A percentile compares a stretch with the other conserved stretches of the same genome.
phyloP scores from a whole-genome alignment of 2,329 filamentous ascomycete genomes.

The Trichophyton equinum region DNA sequence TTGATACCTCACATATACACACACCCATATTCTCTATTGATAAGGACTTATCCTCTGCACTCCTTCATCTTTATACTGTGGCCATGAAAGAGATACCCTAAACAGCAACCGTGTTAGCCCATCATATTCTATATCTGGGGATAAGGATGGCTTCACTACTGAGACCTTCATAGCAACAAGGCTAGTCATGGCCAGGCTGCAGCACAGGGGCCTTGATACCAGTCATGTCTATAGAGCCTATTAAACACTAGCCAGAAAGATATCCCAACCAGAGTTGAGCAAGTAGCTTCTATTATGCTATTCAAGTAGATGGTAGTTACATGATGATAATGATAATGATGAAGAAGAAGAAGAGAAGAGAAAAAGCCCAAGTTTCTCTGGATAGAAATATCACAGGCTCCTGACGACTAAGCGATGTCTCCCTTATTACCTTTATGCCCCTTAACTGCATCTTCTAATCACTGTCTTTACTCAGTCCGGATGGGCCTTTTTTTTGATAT shows the following conservation, averaged over 20 bases:
- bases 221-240: background rate
- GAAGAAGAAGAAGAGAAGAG: background rate
- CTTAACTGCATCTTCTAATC: background rate
- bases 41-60: too few species aligned
- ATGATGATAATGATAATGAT: background rate
- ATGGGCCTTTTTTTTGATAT: too few species aligned
- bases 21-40: too few species aligned
- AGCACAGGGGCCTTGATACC: too few species aligned
- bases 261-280: background rate
- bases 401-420: background rate
- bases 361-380: background rate
- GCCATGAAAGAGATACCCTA: too few species aligned
- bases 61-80: too few species aligned
- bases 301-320: background rate
- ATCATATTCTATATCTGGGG: too few species aligned
- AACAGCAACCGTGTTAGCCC: too few species aligned
- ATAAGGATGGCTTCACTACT: too few species aligned
- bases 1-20: too few species aligned
- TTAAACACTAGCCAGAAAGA: background rate
- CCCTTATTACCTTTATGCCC: background rate
- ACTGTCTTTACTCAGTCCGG: background rate
- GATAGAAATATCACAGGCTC: background rate
- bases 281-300: background rate
- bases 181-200: too few species aligned
- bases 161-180: too few species aligned